These are phyloP conservation scores for Dipodascopsis tothii DNA, from an alignment of 805 yeast genomes.

Conservation along the genomic window DNA sequence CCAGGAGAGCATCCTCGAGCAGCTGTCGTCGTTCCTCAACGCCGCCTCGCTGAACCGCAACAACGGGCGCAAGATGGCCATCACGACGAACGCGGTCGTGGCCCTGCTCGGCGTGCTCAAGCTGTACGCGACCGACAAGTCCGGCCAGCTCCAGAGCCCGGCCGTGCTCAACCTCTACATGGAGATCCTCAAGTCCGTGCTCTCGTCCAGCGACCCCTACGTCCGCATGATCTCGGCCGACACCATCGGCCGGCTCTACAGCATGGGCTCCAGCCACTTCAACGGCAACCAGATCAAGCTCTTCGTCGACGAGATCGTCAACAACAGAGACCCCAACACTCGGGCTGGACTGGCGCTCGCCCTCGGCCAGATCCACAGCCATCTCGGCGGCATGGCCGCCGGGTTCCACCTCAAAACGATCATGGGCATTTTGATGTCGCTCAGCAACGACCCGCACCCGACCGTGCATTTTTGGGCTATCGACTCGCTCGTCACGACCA, in stretches of 20 bases:
- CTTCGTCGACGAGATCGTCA: conserved; percentile 59
- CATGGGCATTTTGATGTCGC: conserved; percentile 49
- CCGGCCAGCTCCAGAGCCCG: conserved; percentile 1
- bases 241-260: conserved; percentile 47
- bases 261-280: conserved; percentile 27
- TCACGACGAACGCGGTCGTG: conserved; percentile 53
- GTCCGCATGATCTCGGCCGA: conserved; percentile 47
- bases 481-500: conserved; percentile 47
- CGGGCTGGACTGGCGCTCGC: conserved; percentile 53
- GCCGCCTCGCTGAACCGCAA: conserved; percentile 33
- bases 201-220: conserved; percentile 29
- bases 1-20: conserved; percentile 82
- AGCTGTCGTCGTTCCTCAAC: conserved; percentile 49
- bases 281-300: conserved; percentile 34
- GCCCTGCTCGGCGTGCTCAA: conserved; percentile 51
- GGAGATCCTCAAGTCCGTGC: conserved; percentile 37
- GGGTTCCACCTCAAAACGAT: conserved; percentile 40
- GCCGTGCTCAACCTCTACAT: conserved; percentile 41
- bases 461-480: conserved; percentile 68
- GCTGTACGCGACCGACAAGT: conserved; percentile 14
- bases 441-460: conserved; percentile 77
- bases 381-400: conserved; percentile 33
- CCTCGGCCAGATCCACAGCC: conserved; percentile 42
- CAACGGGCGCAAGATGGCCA: conserved; percentile 40
- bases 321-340: conserved; percentile 53